Conservation (phyloP, 306 rosid species). For the Pyrus communis region DNA sequence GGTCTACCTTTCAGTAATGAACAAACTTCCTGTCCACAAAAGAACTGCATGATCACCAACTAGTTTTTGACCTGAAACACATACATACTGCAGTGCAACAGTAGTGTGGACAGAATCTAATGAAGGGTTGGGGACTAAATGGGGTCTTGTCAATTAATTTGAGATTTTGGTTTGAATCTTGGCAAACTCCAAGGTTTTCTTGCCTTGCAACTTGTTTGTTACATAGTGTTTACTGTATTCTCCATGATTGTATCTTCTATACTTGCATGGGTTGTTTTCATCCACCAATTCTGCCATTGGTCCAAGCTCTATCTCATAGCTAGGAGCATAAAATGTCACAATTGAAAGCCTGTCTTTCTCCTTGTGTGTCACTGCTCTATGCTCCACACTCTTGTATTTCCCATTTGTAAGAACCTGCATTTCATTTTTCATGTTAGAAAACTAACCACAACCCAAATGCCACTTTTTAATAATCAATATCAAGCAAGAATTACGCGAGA, state of each 20-base stretch:
- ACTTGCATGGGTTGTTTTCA: conserved; percentile 64
- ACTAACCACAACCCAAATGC: background rate
- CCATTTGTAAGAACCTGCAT: conserved; percentile 91
- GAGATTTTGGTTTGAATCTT: conserved; percentile 37
- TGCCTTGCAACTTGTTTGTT: conserved; percentile 87
- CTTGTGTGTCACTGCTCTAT: conserved; percentile 80
- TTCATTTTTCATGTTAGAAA: background rate
- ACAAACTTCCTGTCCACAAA: too few species aligned
- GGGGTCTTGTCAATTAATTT: conserved; percentile 16
- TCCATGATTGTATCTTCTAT: conserved; percentile 80
- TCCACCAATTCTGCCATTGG: conserved; percentile 66
- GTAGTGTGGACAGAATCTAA: conserved; percentile 5
- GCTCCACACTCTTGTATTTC: conserved; percentile 91
- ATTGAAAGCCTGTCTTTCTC: conserved; percentile 67
- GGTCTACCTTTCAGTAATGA: too few species aligned
- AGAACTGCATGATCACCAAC: conserved; percentile 6
- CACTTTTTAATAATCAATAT: background rate
- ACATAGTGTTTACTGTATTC: conserved; percentile 84
- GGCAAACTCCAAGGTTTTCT: conserved; percentile 77
- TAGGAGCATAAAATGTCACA: conserved; percentile 92
- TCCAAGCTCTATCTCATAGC: conserved; percentile 81
- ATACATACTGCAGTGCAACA: conserved; percentile 1
- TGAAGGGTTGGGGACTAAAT: conserved; percentile 23
- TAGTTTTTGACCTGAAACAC: conserved; percentile 20
- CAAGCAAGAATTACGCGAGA: background rate